A percentile compares a stretch with the other conserved stretches of the same genome.
Evolutionary conservation across 768 basidiomycete genomes (phyloP).

Genomic region (Mycena capillaripes): DNA sequence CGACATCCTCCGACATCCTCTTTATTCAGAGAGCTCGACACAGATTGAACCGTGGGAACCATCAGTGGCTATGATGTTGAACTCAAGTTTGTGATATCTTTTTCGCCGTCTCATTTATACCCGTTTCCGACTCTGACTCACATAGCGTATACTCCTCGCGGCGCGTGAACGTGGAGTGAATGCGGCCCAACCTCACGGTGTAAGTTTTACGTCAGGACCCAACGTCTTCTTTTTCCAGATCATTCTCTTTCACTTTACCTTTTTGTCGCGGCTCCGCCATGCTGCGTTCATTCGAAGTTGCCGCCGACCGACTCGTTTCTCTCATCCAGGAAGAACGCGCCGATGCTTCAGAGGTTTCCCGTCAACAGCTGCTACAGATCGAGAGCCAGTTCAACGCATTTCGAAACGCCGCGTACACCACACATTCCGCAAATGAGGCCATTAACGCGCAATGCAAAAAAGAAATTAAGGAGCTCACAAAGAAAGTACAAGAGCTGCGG

Average conservation of each 20-base stretch:
- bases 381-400: conserved; percentile 14
- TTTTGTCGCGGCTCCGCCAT: neutral
- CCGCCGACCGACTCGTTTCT: conserved; percentile 16
- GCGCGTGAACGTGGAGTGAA: too few species aligned
- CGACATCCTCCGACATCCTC: too few species aligned
- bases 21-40: too few species aligned
- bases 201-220: too few species aligned
- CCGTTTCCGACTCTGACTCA: too few species aligned
- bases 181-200: too few species aligned
- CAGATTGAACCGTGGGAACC: too few species aligned
- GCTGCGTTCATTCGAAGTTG: conserved; percentile 9
- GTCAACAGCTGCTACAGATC: neutral
- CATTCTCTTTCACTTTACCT: neutral
- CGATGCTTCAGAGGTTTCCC: neutral
- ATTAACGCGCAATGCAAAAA: neutral
- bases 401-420: neutral
- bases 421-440: conserved; percentile 1
- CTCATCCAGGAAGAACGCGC: conserved; percentile 26
- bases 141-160: too few species aligned
- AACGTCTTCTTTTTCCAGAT: neutral
- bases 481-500: neutral
- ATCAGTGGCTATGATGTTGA: too few species aligned
- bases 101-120: too few species aligned
- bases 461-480: neutral
- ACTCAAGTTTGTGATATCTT: too few species aligned